Conservation (phyloP, 2,329 filamentous ascomycete species). For the Catunica adiposa region DNA sequence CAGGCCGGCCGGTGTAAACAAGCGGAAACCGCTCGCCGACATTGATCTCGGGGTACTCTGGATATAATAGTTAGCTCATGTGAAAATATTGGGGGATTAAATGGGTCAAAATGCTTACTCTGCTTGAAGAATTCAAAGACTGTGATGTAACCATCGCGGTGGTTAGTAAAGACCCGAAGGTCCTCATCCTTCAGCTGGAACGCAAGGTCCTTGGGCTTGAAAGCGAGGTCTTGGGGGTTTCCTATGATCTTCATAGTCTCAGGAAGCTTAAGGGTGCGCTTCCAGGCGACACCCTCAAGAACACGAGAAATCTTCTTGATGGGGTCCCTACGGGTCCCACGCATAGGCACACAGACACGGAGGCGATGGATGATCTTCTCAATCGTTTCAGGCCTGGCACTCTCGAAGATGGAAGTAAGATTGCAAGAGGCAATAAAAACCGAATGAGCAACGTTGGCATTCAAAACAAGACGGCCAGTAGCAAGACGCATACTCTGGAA, state of each 20-base stretch:
- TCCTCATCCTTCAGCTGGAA: slow-evolving; percentile 21
- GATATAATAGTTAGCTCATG: not conserved
- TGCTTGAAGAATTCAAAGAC: slow-evolving; percentile 30
- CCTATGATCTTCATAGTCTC: slow-evolving; percentile 1
- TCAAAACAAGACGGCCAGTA: slow-evolving; percentile 37
- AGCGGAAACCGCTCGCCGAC: slow-evolving; percentile 33
- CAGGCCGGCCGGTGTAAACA: slow-evolving; percentile 45
- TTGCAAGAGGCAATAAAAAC: slow-evolving; percentile 26
- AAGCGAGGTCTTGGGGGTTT: not conserved
- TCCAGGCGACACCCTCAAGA: slow-evolving; percentile 7
- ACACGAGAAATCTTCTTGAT: not conserved
- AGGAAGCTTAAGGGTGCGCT: not conserved
- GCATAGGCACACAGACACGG: slow-evolving; percentile 9
- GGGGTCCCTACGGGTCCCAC: slow-evolving; percentile 2
- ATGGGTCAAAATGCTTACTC: slow-evolving; percentile 22
- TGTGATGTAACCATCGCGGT: slow-evolving; percentile 19
- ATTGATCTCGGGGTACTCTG: slow-evolving; percentile 22
- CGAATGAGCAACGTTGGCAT: slow-evolving; percentile 37
- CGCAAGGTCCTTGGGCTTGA: slow-evolving; percentile 16
- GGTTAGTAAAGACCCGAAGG: slow-evolving; percentile 19
- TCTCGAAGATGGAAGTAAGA: slow-evolving; percentile 3
- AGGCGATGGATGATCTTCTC: slow-evolving; percentile 28
- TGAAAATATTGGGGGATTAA: not conserved
- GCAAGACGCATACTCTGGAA: slow-evolving; percentile 38
- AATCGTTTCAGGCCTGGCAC: slow-evolving; percentile 26